Conservation (phyloP, 208 protist species). For the Wallacemonas sp. region DNA sequence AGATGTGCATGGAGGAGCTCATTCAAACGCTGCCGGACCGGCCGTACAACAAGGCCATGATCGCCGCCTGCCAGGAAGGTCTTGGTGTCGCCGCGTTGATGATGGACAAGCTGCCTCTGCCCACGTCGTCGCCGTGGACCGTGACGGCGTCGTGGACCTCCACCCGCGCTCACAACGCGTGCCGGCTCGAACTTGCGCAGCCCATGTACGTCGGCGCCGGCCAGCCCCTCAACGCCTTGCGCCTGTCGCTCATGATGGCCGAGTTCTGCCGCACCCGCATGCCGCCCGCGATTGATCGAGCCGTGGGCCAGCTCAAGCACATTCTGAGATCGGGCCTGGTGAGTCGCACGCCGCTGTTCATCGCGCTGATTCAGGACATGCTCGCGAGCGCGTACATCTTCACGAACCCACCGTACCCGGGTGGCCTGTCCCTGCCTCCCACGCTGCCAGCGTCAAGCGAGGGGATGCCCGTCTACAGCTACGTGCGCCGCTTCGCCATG, state of each 20-base stretch:
- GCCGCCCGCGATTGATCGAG: constrained; percentile 56
- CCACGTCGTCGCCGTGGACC: constrained; percentile 62
- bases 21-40: constrained; percentile 54
- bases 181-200: constrained; percentile 66
- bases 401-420: constrained; percentile 64
- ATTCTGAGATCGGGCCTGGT: constrained; percentile 50
- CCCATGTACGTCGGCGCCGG: constrained; percentile 65
- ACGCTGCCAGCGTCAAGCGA: constrained; percentile 1
- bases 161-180: constrained; percentile 16
- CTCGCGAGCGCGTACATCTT: constrained; percentile 56
- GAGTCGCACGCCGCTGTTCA: constrained; percentile 35
- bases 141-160: constrained; percentile 12
- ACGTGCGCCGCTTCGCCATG: constrained; percentile 52
- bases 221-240: constrained; percentile 44
- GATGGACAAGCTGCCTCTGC: constrained; percentile 40
- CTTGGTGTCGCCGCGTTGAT: constrained; percentile 66
- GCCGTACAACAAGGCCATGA: constrained; percentile 65
- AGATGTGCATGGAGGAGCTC: constrained; percentile 76
- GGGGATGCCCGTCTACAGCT: constrained; percentile 30
- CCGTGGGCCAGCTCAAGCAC: constrained; percentile 37
- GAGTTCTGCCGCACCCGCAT: constrained; percentile 64
- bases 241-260: constrained; percentile 63
- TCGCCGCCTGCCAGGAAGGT: constrained; percentile 77
- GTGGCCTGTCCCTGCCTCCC: constrained; percentile 37
- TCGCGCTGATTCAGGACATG: constrained; percentile 61